These are phyloP conservation scores for Moelleriella libera DNA, from an alignment of 2,329 filamentous ascomycete genomes.

Conservation along the genomic window DNA sequence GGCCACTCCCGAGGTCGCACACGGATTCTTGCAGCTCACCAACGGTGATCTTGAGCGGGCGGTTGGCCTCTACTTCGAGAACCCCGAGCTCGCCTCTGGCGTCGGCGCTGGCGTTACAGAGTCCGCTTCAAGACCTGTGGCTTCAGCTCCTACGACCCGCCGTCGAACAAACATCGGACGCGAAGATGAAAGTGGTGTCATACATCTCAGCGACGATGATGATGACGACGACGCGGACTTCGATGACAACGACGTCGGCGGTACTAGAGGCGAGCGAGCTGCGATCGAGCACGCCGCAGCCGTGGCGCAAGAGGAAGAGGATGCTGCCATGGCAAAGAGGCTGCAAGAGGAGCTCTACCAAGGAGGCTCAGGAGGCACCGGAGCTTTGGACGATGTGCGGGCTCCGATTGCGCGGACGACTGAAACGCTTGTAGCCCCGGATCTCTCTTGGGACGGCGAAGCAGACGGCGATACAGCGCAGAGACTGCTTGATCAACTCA, in stretches of 20 bases:
- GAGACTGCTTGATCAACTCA: slow-evolving; percentile 52
- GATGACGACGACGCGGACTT: slow-evolving; percentile 26
- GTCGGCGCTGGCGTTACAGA: slow-evolving; percentile 17
- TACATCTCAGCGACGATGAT: slow-evolving; percentile 67
- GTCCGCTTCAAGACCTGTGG: slow-evolving; percentile 4
- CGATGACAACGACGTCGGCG: slow-evolving; percentile 18
- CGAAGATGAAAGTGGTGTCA: slow-evolving; percentile 26
- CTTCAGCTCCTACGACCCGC: slow-evolving; percentile 16
- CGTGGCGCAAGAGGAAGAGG: slow-evolving; percentile 60
- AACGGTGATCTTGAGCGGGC: slow-evolving; percentile 74
- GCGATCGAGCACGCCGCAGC: slow-evolving; percentile 23
- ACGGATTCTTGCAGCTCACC: slow-evolving; percentile 73
- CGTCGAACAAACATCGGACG: slow-evolving; percentile 13
- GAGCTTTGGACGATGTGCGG: slow-evolving; percentile 50
- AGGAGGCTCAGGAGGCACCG: slow-evolving; percentile 25
- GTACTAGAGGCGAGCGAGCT: slow-evolving; percentile 22
- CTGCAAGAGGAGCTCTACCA: slow-evolving; percentile 86
- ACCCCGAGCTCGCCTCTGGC: slow-evolving; percentile 49
- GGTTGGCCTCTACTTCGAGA: slow-evolving; percentile 81
- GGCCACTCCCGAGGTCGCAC: slow-evolving; percentile 57
- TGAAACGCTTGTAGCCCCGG: slow-evolving; percentile 75
- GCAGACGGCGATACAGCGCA: slow-evolving; percentile 37
- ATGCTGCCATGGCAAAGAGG: slow-evolving; percentile 82
- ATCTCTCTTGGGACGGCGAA: slow-evolving; percentile 27
- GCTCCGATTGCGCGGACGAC: slow-evolving; percentile 86